A percentile compares a stretch with the other conserved stretches of the same genome.
Evolutionary conservation across 179 eudicot genomes (phyloP).

Genomic region (Nepenthes alata): DNA sequence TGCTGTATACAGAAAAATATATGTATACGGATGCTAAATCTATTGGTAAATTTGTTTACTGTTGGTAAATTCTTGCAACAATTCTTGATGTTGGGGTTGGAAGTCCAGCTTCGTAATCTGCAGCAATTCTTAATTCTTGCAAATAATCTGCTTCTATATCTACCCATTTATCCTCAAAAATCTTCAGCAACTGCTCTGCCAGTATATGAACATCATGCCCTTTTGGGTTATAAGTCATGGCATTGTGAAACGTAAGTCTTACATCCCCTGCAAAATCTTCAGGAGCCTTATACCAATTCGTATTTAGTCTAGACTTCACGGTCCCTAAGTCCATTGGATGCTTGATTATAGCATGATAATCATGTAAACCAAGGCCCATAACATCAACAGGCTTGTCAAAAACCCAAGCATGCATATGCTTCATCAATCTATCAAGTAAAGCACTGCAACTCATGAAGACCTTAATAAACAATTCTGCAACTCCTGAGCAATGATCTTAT

Average conservation of each 20-base stretch:
- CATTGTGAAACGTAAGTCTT: conserved; percentile 37
- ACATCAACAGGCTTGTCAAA: conserved; percentile 38
- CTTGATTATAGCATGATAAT: conserved; percentile 32
- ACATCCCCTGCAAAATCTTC: conserved; percentile 44
- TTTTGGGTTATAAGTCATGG: conserved; percentile 34
- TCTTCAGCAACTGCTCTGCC: conserved; percentile 27
- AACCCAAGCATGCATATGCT: conserved; percentile 37
- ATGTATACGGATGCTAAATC: no score
- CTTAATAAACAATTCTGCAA: conserved; percentile 27
- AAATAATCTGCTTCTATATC: conserved; percentile 24
- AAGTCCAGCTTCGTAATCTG: conserved; percentile 16
- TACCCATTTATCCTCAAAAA: conserved; percentile 38
- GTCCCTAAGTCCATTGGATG: conserved; percentile 47
- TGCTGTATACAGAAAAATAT: no score
- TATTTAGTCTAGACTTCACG: conserved; percentile 29
- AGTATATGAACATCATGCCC: conserved; percentile 33
- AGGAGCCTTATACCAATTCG: conserved; percentile 38
- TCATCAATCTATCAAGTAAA: conserved; percentile 34
- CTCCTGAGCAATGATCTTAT: conserved; percentile 23
- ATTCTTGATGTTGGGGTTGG: conserved; percentile 26
- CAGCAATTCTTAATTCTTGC: conserved; percentile 14
- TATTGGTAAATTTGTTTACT: no score
- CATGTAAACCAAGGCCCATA: conserved; percentile 36
- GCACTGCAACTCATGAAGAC: conserved; percentile 19
- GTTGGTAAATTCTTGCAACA: no score